Evolutionary conservation across 2,329 filamentous ascomycete species (phyloP).

Genomic region (Fusarium sp.): DNA sequence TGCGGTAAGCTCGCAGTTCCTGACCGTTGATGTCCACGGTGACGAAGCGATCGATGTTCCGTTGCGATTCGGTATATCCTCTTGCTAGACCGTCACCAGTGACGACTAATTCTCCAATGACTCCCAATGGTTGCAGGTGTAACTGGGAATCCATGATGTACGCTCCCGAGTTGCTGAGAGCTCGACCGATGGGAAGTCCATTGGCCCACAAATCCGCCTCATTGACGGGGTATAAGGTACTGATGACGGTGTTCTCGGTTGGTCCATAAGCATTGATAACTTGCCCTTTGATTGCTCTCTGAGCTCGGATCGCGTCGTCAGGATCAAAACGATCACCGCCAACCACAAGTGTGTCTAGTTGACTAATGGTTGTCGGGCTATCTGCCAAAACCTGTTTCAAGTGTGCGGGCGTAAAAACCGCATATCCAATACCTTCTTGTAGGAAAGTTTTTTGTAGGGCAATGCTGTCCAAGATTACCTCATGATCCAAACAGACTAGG

Average conservation of each 20-base stretch:
- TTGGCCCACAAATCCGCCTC: slow-evolving; percentile 1
- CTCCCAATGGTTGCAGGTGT: slow-evolving; percentile 36
- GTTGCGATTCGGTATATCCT: slow-evolving; percentile 36
- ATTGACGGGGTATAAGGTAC: not conserved
- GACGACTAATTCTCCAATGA: slow-evolving; percentile 49
- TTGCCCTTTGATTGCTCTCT: slow-evolving; percentile 1
- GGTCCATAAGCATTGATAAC: slow-evolving; percentile 32
- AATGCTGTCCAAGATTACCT: slow-evolving; percentile 7
- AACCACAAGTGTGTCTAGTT: slow-evolving; percentile 18
- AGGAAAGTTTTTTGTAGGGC: slow-evolving; percentile 23
- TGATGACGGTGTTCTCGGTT: not conserved
- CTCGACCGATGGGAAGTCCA: slow-evolving; percentile 40
- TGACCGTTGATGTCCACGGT: not conserved
- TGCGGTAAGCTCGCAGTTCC: slow-evolving; percentile 15
- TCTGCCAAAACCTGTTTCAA: slow-evolving; percentile 39
- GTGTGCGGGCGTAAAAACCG: slow-evolving; percentile 29
- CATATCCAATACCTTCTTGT: slow-evolving; percentile 15
- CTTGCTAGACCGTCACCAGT: slow-evolving; percentile 40
- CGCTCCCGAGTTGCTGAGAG: slow-evolving; percentile 41
- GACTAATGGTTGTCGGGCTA: slow-evolving; percentile 3
- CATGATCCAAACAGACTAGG: slow-evolving; percentile 24
- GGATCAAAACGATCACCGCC: slow-evolving; percentile 39
- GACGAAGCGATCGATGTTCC: slow-evolving; percentile 36
- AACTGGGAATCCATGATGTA: slow-evolving; percentile 46
- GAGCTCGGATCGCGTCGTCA: slow-evolving; percentile 6